Conservation (phyloP, 2,329 filamentous ascomycete genomes). For the Mollisiaceae sp. region DNA sequence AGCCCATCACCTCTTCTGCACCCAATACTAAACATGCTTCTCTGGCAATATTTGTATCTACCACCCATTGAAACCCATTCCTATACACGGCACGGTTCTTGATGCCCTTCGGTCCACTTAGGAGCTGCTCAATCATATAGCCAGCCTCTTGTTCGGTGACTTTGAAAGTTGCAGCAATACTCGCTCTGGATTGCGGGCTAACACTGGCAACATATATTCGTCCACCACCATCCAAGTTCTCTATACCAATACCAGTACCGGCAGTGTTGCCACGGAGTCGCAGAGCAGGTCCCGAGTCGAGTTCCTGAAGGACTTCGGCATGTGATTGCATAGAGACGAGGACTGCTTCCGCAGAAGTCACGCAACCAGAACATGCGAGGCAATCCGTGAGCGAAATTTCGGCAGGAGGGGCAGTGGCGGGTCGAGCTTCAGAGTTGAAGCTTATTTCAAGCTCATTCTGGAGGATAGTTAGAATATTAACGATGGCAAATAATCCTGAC, state of each 20-base stretch:
- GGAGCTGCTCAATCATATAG: conserved; percentile 80
- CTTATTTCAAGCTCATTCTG: conserved; percentile 76
- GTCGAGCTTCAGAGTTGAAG: conserved; percentile 76
- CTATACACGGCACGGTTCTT: conserved; percentile 71
- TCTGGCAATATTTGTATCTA: conserved; percentile 85
- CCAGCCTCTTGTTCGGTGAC: conserved; percentile 76
- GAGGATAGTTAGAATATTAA: conserved; percentile 16
- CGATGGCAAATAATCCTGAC: conserved; percentile 21
- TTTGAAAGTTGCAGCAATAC: conserved; percentile 82
- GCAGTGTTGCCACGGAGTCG: conserved; percentile 30
- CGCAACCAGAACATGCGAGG: conserved; percentile 95
- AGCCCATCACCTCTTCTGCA: conserved; percentile 69
- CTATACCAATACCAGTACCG: conserved; percentile 48
- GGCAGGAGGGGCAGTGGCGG: conserved; percentile 69
- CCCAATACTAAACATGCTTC: conserved; percentile 83
- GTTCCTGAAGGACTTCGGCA: conserved; percentile 81
- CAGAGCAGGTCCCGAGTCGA: conserved; percentile 69
- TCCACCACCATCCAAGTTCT: conserved; percentile 61
- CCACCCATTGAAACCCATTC: conserved; percentile 85
- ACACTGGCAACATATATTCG: conserved; percentile 91
- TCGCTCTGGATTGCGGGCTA: conserved; percentile 88
- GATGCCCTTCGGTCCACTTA: conserved; percentile 73
- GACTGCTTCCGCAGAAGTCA: conserved; percentile 97
- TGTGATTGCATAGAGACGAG: conserved; percentile 94
- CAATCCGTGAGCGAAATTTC: conserved; percentile 97